Conservation (phyloP, 2,329 filamentous ascomycete genomes). For the Exophiala sideris region DNA sequence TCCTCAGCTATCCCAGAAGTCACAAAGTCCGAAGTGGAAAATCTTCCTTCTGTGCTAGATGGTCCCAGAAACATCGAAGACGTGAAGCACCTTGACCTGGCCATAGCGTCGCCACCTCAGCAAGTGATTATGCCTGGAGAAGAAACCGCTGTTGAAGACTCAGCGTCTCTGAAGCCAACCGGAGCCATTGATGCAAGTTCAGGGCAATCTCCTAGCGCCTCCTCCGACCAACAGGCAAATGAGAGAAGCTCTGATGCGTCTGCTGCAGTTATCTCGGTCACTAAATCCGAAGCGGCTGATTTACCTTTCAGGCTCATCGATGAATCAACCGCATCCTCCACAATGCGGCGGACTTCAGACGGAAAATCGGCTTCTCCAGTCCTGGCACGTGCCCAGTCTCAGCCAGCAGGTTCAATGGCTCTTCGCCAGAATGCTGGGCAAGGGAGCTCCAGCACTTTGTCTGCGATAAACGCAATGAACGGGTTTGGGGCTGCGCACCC, state of each 20-base stretch:
- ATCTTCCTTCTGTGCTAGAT: slow-evolving; percentile 22
- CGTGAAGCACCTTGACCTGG: slow-evolving; percentile 61
- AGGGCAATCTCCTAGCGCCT: background rate
- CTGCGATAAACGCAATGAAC: slow-evolving; percentile 25
- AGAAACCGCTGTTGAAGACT: background rate
- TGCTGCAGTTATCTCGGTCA: background rate
- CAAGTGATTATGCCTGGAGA: slow-evolving; percentile 1
- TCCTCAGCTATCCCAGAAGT: slow-evolving; percentile 5
- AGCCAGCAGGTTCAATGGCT: slow-evolving; percentile 40
- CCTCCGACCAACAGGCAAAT: background rate
- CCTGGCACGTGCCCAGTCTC: slow-evolving; percentile 50
- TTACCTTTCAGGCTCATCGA: background rate
- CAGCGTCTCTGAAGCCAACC: background rate
- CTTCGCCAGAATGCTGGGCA: slow-evolving; percentile 32
- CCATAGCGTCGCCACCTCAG: slow-evolving; percentile 28
- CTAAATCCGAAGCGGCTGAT: background rate
- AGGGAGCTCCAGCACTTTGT: slow-evolving; percentile 22
- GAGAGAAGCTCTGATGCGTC: background rate
- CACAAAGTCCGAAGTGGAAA: slow-evolving; percentile 19
- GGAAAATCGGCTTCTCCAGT: slow-evolving; percentile 44
- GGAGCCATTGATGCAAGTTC: background rate
- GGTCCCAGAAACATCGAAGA: slow-evolving; percentile 46
- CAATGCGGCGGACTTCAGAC: slow-evolving; percentile 16
- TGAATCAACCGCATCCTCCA: slow-evolving; percentile 22
- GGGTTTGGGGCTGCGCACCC: slow-evolving; percentile 19